Conservation (phyloP, 495 filamentous ascomycete genomes). For the Aspergillus biplanus region DNA sequence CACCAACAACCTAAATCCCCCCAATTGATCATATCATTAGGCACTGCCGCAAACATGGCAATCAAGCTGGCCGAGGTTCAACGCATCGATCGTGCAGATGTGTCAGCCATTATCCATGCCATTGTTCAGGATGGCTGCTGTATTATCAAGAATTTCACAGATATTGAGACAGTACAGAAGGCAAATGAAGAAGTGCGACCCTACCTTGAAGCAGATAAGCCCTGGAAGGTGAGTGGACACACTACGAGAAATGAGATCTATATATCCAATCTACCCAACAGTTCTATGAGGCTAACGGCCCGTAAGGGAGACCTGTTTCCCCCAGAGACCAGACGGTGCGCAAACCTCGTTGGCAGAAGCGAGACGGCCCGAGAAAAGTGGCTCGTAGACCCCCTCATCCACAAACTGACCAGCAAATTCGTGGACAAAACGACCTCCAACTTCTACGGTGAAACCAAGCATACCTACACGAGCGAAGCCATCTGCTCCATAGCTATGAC, state of each 20-base stretch:
- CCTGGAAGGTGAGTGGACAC: conserved; percentile 22
- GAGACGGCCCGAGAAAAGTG: conserved; percentile 25
- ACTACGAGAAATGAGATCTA: not conserved
- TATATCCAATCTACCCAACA: not conserved
- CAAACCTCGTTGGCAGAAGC: conserved; percentile 27
- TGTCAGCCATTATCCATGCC: conserved; percentile 14
- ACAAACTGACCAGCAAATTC: conserved; percentile 20
- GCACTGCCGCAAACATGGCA: conserved; percentile 12
- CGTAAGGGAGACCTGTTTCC: conserved; percentile 28
- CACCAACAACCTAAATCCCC: not conserved
- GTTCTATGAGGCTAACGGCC: conserved; percentile 1
- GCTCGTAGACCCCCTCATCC: conserved; percentile 26
- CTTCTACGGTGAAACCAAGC: conserved; percentile 24
- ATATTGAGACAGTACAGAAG: conserved; percentile 12
- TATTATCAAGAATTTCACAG: conserved; percentile 27
- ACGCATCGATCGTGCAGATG: conserved; percentile 18
- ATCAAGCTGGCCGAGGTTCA: conserved; percentile 14
- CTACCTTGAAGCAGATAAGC: conserved; percentile 24
- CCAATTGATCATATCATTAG: not conserved
- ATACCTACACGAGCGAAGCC: conserved; percentile 25
- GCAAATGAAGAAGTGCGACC: conserved; percentile 21
- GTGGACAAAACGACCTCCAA: conserved; percentile 29
- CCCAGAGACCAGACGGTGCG: conserved; percentile 26
- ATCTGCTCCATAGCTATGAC: conserved; percentile 26
- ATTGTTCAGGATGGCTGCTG: conserved; percentile 24